These are phyloP conservation scores for Neoboletus brunneissimus DNA, from an alignment of 768 basidiomycete species.

Conservation along the genomic window DNA sequence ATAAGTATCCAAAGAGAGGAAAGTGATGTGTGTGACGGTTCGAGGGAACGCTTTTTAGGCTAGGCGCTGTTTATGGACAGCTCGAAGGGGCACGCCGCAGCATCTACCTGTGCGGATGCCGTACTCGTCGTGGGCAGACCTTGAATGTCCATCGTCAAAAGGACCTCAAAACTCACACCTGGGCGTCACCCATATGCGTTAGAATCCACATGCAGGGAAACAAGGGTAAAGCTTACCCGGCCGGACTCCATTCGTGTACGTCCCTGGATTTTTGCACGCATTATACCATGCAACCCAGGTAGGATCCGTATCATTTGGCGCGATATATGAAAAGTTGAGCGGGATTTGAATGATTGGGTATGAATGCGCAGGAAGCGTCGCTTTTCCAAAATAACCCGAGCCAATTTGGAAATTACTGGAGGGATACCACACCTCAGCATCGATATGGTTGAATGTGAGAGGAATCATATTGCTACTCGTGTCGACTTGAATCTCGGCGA, in stretches of 20 bases:
- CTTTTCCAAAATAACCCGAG: slow-evolving; percentile 56
- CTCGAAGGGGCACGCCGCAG: slow-evolving; percentile 70
- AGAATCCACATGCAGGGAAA: neutral
- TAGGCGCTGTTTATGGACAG: slow-evolving; percentile 53
- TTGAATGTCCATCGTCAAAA: slow-evolving; percentile 63
- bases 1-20: slow-evolving; percentile 12
- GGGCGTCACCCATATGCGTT: neutral
- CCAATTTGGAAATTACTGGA: slow-evolving; percentile 63
- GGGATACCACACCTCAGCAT: slow-evolving; percentile 69
- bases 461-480: slow-evolving; percentile 76
- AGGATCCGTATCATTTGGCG: slow-evolving; percentile 72
- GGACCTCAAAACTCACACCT: slow-evolving; percentile 61
- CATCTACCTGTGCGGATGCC: slow-evolving; percentile 54
- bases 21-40: neutral
- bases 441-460: slow-evolving; percentile 63
- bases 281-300: slow-evolving; percentile 84
- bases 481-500: slow-evolving; percentile 72
- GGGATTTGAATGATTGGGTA: slow-evolving; percentile 70
- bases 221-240: slow-evolving; percentile 47
- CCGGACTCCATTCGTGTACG: slow-evolving; percentile 49
- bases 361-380: slow-evolving; percentile 62
- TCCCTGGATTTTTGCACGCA: slow-evolving; percentile 62
- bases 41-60: slow-evolving; percentile 33
- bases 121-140: slow-evolving; percentile 57
- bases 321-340: slow-evolving; percentile 80